A percentile compares a stretch with the other conserved stretches of the same genome.
These are phyloP conservation scores for Fusarium veterinarium DNA, from an alignment of 2,329 filamentous ascomycete genomes.

Conservation along the genomic window DNA sequence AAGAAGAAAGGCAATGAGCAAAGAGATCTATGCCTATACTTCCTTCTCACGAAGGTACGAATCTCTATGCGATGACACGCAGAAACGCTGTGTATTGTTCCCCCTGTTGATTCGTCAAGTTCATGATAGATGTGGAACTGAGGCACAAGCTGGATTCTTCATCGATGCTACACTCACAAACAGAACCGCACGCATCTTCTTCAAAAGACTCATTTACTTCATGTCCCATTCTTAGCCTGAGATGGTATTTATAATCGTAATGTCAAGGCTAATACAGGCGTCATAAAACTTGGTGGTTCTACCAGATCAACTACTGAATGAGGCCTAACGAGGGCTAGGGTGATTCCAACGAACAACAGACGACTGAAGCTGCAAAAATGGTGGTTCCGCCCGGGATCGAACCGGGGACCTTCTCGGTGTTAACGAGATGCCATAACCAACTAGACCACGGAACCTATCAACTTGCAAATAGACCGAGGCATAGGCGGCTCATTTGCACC, in stretches of 20 bases:
- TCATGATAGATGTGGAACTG: not conserved
- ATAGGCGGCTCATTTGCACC: slow-evolving; percentile 1
- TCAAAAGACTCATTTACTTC: no score
- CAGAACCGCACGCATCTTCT: not conserved
- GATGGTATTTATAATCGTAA: not conserved
- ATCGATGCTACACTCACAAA: not conserved
- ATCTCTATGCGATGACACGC: not conserved
- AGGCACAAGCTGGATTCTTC: not conserved
- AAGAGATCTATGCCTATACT: not conserved
- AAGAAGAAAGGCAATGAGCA: not conserved
- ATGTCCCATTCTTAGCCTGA: not conserved
- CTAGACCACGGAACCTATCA: slow-evolving; percentile 43
- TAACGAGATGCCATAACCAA: slow-evolving; percentile 43
- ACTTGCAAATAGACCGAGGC: not conserved
- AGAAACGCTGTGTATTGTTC: slow-evolving; percentile 1
- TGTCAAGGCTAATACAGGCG: not conserved
- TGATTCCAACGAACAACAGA: not conserved
- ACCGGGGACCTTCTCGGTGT: slow-evolving; percentile 47
- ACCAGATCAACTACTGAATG: not conserved
- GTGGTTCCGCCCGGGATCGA: slow-evolving; percentile 45
- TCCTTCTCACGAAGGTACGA: not conserved
- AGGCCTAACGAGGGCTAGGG: not conserved
- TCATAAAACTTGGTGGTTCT: not conserved
- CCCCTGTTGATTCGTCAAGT: not conserved
- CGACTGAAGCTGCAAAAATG: not conserved